phyloP scores from a whole-genome alignment of 768 basidiomycete genomes.

The Collybia mongolica region DNA sequence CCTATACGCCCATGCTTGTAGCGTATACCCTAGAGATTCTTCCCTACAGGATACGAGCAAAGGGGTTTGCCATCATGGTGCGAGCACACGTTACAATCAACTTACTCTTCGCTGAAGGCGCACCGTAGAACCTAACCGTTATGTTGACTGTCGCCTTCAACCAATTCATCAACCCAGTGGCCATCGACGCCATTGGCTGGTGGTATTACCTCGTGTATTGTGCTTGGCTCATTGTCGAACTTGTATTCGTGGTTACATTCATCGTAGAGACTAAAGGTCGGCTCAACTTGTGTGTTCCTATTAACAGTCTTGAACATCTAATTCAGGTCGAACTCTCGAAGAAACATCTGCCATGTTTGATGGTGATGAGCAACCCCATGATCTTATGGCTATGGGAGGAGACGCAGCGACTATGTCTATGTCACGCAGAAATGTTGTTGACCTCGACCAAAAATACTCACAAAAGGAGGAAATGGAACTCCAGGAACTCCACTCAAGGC shows the following conservation, averaged over 20 bases:
- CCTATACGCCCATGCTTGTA: constrained; percentile 73
- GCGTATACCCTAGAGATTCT: constrained; percentile 74
- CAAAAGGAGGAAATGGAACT: constrained; percentile 1
- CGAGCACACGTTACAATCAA: neutral
- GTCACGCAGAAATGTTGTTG: constrained; percentile 1
- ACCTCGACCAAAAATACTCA: neutral
- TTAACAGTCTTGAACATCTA: neutral
- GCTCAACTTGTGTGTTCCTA: neutral
- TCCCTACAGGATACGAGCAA: constrained; percentile 77
- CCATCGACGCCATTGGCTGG: constrained; percentile 56
- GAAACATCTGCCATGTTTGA: constrained; percentile 7
- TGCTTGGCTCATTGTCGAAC: constrained; percentile 62
- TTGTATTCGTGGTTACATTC: constrained; percentile 51
- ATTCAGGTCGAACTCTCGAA: constrained; percentile 6
- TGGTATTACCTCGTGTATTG: constrained; percentile 63
- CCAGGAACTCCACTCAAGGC: constrained; percentile 6
- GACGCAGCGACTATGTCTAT: constrained; percentile 6
- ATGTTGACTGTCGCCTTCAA: constrained; percentile 74
- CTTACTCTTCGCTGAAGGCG: constrained; percentile 2
- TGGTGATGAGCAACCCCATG: constrained; percentile 5
- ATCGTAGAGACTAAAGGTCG: neutral
- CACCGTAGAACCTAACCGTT: constrained; percentile 54
- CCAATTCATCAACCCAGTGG: constrained; percentile 79
- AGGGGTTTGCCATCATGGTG: constrained; percentile 77
- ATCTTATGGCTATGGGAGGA: constrained; percentile 8